Evolutionary conservation across 225 moss, liverwort and hornwort genomes (phyloP).

Genomic region (Pseudisothecium myosuroides): DNA sequence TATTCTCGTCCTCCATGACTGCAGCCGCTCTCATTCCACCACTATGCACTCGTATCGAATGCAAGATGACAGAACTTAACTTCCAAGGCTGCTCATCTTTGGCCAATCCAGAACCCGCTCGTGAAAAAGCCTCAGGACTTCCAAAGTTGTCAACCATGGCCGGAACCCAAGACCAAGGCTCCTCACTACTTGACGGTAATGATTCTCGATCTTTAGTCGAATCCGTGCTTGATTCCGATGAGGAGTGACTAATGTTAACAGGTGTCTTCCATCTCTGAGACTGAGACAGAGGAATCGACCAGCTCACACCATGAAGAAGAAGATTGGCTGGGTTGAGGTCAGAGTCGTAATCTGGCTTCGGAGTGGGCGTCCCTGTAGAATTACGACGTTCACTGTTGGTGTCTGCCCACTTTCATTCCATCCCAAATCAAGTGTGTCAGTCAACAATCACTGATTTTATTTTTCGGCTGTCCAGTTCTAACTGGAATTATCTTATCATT

Average conservation of each 20-base stretch:
- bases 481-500: not conserved
- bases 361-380: not conserved
- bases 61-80: slow-evolving; percentile 49
- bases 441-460: not conserved
- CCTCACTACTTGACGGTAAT: slow-evolving; percentile 15
- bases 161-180: slow-evolving; percentile 64
- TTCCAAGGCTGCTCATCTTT: slow-evolving; percentile 63
- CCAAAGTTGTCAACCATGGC: slow-evolving; percentile 29
- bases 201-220: slow-evolving; percentile 21
- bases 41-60: slow-evolving; percentile 68
- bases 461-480: not conserved
- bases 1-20: slow-evolving; percentile 66
- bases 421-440: not conserved
- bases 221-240: slow-evolving; percentile 25
- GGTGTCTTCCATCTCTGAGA: slow-evolving; percentile 44
- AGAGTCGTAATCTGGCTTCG: slow-evolving; percentile 14
- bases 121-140: slow-evolving; percentile 52
- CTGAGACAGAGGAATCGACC: slow-evolving; percentile 70
- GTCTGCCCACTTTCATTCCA: slow-evolving; percentile 47
- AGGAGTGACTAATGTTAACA: slow-evolving; percentile 5
- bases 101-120: slow-evolving; percentile 37
- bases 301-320: slow-evolving; percentile 64
- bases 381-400: slow-evolving; percentile 20
- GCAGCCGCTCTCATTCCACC: slow-evolving; percentile 36
- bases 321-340: slow-evolving; percentile 58